Evolutionary conservation across 768 basidiomycete species (phyloP).

Genomic region (Hypsizygus marmoreus): DNA sequence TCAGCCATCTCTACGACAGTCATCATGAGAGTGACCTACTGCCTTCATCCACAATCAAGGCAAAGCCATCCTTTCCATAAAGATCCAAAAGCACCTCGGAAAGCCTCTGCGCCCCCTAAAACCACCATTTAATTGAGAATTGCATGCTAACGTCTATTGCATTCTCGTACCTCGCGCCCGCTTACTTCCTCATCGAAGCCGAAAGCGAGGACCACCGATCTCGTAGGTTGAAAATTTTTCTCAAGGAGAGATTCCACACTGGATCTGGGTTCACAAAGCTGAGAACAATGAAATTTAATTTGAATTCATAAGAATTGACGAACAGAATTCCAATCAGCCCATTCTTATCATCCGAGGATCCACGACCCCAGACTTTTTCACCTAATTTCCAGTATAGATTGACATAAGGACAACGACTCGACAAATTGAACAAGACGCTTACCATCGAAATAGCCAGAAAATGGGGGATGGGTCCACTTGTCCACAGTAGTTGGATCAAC

Average conservation of each 20-base stretch:
- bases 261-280: slow-evolving; percentile 28
- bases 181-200: slow-evolving; percentile 80
- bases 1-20: neutral
- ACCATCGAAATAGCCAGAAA: slow-evolving; percentile 60
- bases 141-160: neutral
- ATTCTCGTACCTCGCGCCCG: slow-evolving; percentile 41
- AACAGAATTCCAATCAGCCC: slow-evolving; percentile 71
- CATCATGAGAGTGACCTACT: slow-evolving; percentile 40
- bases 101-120: slow-evolving; percentile 57
- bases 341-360: slow-evolving; percentile 74
- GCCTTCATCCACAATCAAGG: slow-evolving; percentile 88
- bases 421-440: slow-evolving; percentile 8
- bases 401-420: neutral
- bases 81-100: slow-evolving; percentile 48
- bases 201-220: slow-evolving; percentile 63
- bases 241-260: slow-evolving; percentile 66
- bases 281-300: neutral
- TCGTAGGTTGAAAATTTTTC: slow-evolving; percentile 63
- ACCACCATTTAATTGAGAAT: neutral
- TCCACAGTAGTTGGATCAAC: slow-evolving; percentile 50
- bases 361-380: slow-evolving; percentile 73
- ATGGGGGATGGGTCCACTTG: slow-evolving; percentile 59
- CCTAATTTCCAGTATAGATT: slow-evolving; percentile 23
- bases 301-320: slow-evolving; percentile 14
- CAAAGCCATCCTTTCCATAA: slow-evolving; percentile 74